Evolutionary conservation across 2,329 filamentous ascomycete species (phyloP).

Genomic region (Coniochaeta pulveracea): DNA sequence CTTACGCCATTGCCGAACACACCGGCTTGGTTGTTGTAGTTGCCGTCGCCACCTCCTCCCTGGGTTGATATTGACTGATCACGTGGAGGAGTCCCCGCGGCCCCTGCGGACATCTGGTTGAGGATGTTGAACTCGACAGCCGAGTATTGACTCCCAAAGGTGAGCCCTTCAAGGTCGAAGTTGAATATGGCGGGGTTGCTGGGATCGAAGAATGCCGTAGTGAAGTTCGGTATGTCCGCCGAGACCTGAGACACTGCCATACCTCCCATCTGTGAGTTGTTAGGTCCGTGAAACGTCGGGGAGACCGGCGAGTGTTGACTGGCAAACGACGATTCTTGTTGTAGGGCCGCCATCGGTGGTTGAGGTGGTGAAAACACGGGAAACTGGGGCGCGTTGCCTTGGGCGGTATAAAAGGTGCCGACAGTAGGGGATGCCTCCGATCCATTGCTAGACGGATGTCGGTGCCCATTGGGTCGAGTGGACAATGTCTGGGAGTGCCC

Average conservation of each 20-base stretch:
- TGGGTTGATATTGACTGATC: conserved; percentile 41
- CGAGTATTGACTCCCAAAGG: conserved; percentile 93
- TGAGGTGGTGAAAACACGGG: conserved; percentile 39
- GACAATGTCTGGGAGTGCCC: conserved; percentile 3
- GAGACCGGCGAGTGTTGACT: conserved; percentile 64
- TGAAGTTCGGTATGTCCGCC: conserved; percentile 38
- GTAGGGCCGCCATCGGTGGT: conserved; percentile 30
- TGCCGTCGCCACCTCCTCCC: conserved; percentile 22
- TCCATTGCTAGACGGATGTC: conserved; percentile 33
- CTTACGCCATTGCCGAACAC: conserved; percentile 40
- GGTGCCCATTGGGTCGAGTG: conserved; percentile 31
- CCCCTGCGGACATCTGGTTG: conserved; percentile 88
- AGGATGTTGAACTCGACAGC: conserved; percentile 94
- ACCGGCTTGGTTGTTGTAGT: conserved; percentile 30
- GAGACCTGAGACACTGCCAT: conserved; percentile 38
- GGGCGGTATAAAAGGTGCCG: conserved; percentile 33
- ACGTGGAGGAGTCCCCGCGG: conserved; percentile 65
- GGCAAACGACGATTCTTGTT: conserved; percentile 43
- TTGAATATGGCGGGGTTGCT: conserved; percentile 91
- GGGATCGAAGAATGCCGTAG: conserved; percentile 64
- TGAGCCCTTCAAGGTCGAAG: conserved; percentile 86
- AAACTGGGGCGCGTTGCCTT: conserved; percentile 32
- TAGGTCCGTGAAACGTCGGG: conserved; percentile 55
- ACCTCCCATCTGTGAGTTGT: conserved; percentile 31
- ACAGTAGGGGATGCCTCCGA: conserved; percentile 33